Evolutionary conservation across 2,329 filamentous ascomycete genomes (phyloP), one percentile per base, ranked within the genome.

Genomic region (Calonectria pauciramosa): DNA sequence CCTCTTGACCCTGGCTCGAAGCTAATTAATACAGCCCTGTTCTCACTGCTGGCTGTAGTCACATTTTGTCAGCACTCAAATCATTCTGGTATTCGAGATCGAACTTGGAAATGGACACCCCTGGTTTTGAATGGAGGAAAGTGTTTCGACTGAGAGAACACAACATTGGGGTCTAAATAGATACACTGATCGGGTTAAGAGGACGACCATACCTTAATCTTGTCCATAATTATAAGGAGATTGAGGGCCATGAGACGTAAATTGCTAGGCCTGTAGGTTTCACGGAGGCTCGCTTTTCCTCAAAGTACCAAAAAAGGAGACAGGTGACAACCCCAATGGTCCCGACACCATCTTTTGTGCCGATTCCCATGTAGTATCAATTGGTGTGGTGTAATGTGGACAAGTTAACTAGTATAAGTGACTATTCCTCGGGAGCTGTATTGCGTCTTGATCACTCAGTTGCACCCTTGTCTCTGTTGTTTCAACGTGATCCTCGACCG

Each of bases 401-500:
- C 18, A 36, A 28, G 56, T 3, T 9, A 23, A 28, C 18, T 20
- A 8, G 18, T 20, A 14, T 26, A 30, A 23, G 3, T 16, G 2
- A 13, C 8, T 11, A 13, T 4, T 41, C 28, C 20, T 7, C 7
- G 16, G 16, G 14, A 14, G 13, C 18, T 36, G 56, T 63, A 28
- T 41, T 9, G n/a, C n/a, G 18, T 41, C 13, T 38, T 63, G 34
- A 18, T 26, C 18, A 16, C 23, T 41, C 23, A 23, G 7, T 16
- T 41, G 36, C 18, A 11, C 34, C 13, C 26, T 7, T 34, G n/a
- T 20, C 51, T 36, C 44, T 75, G 67, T 20, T 64, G 70, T 74
- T 8, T 64, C 66, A 2, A 71, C 68, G 5, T 65, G 41, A 18
- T 78, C 71, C 13, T 72, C 78, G 8, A 80, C 72, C 10, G 81